Base-by-base conservation (phyloP, 2,329 filamentous ascomycete species). In the Dothideomycetes sp. region DNA sequence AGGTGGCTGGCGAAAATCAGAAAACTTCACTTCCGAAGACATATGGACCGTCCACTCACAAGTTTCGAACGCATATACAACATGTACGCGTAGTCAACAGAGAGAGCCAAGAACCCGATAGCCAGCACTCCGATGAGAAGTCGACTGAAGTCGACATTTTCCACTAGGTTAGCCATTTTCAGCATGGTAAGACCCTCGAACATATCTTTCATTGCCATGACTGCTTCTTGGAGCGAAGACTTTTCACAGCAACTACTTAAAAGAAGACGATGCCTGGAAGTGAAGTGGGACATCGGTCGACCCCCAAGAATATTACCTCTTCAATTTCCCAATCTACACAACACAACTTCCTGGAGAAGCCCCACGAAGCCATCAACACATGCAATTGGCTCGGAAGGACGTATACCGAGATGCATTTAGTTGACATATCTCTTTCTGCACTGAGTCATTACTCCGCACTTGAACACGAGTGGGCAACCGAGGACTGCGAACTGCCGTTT, bases 1-100 rank as follows among this genome's bases (percentile, higher is more conserved):
- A 4, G 67, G 67, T 24, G 67, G 67, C 66, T 52, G 23, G 10
- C n/a, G n/a, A n/a, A n/a, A n/a, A n/a, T n/a, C n/a, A n/a, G n/a
- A n/a, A n/a, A n/a, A n/a, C n/a, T n/a, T n/a, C n/a, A n/a, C n/a
- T 2, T 4, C 12, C 8, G 18, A 11, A 30, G 18, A 16, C 10
- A 32, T 4, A 16, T 15, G 11, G 13, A n/a, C n/a, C 5, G 16
- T n/a, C 12, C 8, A 19, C 46, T 18, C 20, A 51, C 49, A 46
- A 51, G 50, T 36, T 45, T 50, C 18, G 30, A 37, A 22, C 48
- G 45, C 17, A 51, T 43, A 10, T 44, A 41, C 16, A 51, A 25
- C 41, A 51, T 51, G 9, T 45, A 45, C 12, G 36, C 39, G 38
- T 51, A 51, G 35, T 51, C 47, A 5, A 59, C 42, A 3, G 51